Conservation (phyloP, 176 grass and related monocot species). For the Zea mays region Zm-B73-REFERENCE-NAM-5.0 NC_050101.1:157654001-157654500, state of each 20-base stretch:
- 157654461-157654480: slow-evolving; percentile 66
- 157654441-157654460: slow-evolving; percentile 85
- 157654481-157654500: slow-evolving; percentile 86
- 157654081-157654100: too few relatives aligned
- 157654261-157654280: not conserved
- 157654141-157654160: not conserved
- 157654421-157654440: slow-evolving; percentile 54
- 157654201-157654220: too few relatives aligned
- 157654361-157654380: not conserved
- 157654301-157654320: not conserved
- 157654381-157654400: not conserved
- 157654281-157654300: not conserved
- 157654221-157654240: not conserved
- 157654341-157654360: not conserved
- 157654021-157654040: too few relatives aligned
- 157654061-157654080: too few relatives aligned
- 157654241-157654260: not conserved
- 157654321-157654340: not conserved
- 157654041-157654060: too few relatives aligned
- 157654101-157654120: not conserved
- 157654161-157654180: not conserved
- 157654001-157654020: too few relatives aligned
- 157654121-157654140: too few relatives aligned
- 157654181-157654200: not conserved
- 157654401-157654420: not conserved